These are phyloP conservation scores for Uromyces viciae-fabae DNA, from an alignment of 1,284 basidiomycete genomes.

Conservation along the genomic window DNA sequence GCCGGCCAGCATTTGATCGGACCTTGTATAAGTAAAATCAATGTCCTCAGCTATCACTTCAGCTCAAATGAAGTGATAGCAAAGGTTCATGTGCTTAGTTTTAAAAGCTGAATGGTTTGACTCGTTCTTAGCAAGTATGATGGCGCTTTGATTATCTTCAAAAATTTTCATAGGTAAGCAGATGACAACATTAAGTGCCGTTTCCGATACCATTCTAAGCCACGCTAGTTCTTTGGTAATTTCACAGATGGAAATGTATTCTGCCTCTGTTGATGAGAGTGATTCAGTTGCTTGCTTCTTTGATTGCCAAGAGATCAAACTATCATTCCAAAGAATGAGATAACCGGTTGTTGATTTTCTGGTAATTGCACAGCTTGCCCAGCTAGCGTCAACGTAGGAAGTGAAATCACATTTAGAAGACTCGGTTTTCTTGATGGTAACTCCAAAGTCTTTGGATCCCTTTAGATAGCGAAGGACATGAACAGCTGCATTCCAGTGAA, in stretches of 20 bases:
- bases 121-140: constrained; percentile 48
- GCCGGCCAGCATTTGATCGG: not conserved
- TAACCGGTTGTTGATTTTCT: constrained; percentile 57
- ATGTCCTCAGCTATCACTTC: not conserved
- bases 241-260: constrained; percentile 60
- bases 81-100: constrained; percentile 54
- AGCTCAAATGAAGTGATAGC: constrained; percentile 48
- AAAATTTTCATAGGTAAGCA: constrained; percentile 45
- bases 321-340: constrained; percentile 52
- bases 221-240: constrained; percentile 57
- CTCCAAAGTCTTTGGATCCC: not conserved
- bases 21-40: not conserved
- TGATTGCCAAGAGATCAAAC: constrained; percentile 56
- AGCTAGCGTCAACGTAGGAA: constrained; percentile 51
- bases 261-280: constrained; percentile 57
- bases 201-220: constrained; percentile 52
- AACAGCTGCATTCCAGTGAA: not conserved
- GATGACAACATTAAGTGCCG: constrained; percentile 47
- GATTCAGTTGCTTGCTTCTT: constrained; percentile 56
- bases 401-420: not conserved
- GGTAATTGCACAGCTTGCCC: constrained; percentile 53
- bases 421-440: too few species aligned
- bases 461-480: constrained; percentile 3
- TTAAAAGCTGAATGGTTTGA: constrained; percentile 40
- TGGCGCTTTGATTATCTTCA: constrained; percentile 52